Conservation (phyloP, 345 rosid genomes). For the Bruguiera sexangula region DNA sequence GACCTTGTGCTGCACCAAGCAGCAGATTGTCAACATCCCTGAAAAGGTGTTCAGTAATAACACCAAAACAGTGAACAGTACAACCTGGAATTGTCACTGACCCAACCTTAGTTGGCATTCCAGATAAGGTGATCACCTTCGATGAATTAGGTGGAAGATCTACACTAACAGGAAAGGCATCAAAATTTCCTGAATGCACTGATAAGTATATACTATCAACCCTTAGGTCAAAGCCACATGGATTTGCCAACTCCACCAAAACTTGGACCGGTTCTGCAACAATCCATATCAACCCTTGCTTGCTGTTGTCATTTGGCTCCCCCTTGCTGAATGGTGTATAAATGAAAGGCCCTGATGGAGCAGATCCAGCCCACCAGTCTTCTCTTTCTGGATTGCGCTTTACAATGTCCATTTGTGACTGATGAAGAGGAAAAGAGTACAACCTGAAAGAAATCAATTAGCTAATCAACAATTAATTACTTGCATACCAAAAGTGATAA, state of each 20-base stretch:
- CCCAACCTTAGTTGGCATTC: constrained; percentile 87
- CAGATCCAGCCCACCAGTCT: constrained; percentile 99
- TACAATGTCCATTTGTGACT: constrained; percentile 76
- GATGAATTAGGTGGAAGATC: constrained; percentile 93
- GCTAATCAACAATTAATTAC: not conserved
- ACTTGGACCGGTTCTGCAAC: constrained; percentile 98
- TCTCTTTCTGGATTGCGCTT: constrained; percentile 83
- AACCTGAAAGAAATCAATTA: constrained; percentile 48
- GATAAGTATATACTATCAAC: constrained; percentile 95
- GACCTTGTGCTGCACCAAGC: constrained; percentile 97
- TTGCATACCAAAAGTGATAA: not conserved
- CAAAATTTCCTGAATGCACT: constrained; percentile 78
- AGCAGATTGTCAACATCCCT: constrained; percentile 95
- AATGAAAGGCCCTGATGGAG: constrained; percentile 96
- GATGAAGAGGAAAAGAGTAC: constrained; percentile 79
- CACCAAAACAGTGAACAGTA: constrained; percentile 93
- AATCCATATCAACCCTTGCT: constrained; percentile 87
- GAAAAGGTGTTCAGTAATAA: constrained; percentile 86
- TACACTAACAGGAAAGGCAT: constrained; percentile 87
- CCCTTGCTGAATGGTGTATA: constrained; percentile 98
- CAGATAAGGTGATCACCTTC: constrained; percentile 90
- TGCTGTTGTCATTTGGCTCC: constrained; percentile 63
- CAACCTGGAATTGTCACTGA: constrained; percentile 81
- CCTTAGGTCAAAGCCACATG: constrained; percentile 87
- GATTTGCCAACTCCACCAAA: constrained; percentile 97